Evolutionary conservation across 345 rosid species (phyloP).

Genomic region (Lenwebbia sp.): DNA sequence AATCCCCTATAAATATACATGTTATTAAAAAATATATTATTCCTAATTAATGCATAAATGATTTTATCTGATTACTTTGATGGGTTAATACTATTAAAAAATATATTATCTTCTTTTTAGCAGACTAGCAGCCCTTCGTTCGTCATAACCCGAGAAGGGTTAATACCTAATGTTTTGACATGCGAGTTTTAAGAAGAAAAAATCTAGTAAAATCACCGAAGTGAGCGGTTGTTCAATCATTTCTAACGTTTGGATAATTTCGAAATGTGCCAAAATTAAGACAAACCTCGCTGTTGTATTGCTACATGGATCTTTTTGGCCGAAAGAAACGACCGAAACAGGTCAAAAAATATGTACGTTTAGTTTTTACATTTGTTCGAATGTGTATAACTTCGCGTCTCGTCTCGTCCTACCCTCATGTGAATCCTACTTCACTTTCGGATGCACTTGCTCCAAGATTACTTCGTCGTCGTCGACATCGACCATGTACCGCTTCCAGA

Average conservation of each 20-base stretch:
- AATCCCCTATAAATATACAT: background rate
- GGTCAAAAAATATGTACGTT: background rate
- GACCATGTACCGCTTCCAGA: slow-evolving; percentile 32
- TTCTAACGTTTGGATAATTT: background rate
- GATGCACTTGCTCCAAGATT: background rate
- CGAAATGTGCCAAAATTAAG: background rate
- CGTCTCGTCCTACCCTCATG: background rate
- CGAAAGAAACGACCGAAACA: too few relatives aligned
- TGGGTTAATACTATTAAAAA: too few relatives aligned
- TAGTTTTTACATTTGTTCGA: background rate
- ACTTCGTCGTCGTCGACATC: background rate
- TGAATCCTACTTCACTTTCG: background rate
- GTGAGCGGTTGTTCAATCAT: background rate
- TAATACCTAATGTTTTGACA: too few relatives aligned
- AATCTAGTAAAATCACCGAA: background rate
- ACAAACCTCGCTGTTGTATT: background rate
- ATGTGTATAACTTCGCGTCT: background rate
- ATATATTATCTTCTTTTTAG: too few relatives aligned
- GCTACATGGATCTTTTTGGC: background rate
- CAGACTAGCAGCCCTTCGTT: too few relatives aligned
- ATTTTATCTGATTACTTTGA: background rate
- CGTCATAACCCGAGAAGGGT: too few relatives aligned
- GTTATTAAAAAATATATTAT: background rate
- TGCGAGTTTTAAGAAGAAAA: background rate
- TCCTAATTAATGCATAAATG: background rate